A percentile compares a stretch with the other conserved stretches of the same genome.
Evolutionary conservation across 2,329 filamentous ascomycete genomes (phyloP).

Genomic region (Gnomoniopsis sp.): DNA sequence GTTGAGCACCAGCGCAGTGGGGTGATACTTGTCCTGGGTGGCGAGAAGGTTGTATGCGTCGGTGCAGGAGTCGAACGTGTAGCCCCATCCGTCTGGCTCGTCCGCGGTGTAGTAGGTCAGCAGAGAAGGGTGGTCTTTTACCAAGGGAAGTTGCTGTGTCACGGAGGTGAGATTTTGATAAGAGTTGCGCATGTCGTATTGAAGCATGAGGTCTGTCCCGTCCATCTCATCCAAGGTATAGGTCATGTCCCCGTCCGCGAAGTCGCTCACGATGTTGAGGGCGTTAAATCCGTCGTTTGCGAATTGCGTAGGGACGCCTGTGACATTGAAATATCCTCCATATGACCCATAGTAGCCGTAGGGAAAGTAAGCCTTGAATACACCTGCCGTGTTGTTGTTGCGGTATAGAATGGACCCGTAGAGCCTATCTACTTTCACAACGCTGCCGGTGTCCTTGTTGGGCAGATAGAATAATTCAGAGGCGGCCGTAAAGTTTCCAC

Average conservation of each 20-base stretch:
- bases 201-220: constrained; percentile 34
- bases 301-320: constrained; percentile 31
- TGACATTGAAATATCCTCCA: constrained; percentile 40
- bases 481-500: constrained; percentile 33
- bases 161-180: constrained; percentile 42
- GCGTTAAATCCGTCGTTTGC: constrained; percentile 38
- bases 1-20: constrained; percentile 56
- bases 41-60: constrained; percentile 42
- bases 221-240: constrained; percentile 36
- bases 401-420: constrained; percentile 39
- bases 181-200: constrained; percentile 43
- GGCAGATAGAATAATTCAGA: constrained; percentile 40
- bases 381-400: constrained; percentile 30
- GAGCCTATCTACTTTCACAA: constrained; percentile 43
- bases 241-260: constrained; percentile 32
- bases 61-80: constrained; percentile 46
- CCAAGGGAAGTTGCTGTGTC: constrained; percentile 33
- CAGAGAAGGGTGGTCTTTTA: constrained; percentile 36
- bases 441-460: constrained; percentile 39
- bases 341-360: constrained; percentile 43
- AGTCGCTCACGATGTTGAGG: constrained; percentile 40
- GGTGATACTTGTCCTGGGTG: constrained; percentile 57
- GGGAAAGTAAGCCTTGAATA: constrained; percentile 39
- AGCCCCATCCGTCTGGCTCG: constrained; percentile 54
- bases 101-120: constrained; percentile 45